phyloP scores from a whole-genome alignment of 2,329 filamentous ascomycete species.

The Tolypocladium paradoxum region DNA sequence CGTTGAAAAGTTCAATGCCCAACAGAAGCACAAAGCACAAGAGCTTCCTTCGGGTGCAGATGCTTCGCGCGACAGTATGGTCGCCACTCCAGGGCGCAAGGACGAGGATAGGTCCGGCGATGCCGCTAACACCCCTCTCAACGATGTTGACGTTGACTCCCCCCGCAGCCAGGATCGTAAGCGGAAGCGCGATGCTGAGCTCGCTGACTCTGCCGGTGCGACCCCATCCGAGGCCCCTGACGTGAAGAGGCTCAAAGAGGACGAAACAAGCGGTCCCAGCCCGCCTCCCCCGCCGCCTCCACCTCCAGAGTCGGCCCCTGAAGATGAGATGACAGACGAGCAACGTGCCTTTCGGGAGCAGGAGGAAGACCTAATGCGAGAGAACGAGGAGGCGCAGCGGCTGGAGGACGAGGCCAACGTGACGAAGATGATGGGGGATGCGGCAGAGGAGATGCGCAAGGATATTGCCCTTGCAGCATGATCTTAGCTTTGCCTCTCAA shows the following conservation, averaged over 20 bases:
- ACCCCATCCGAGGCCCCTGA: constrained; percentile 47
- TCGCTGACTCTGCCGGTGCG: constrained; percentile 27
- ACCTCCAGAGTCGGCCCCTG: constrained; percentile 26
- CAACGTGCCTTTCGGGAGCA: constrained; percentile 36
- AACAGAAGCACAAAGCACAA: constrained; percentile 46
- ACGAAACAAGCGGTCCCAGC: constrained; percentile 25
- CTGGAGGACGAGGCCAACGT: constrained; percentile 35
- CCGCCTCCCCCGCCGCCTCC: constrained; percentile 39
- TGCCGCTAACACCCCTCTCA: constrained; percentile 25
- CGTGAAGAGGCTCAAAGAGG: constrained; percentile 41
- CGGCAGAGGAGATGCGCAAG: constrained; percentile 11
- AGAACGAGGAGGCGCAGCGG: constrained; percentile 44
- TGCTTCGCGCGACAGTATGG: not conserved
- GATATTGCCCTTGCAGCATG: constrained; percentile 10
- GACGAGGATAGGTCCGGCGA: constrained; percentile 7
- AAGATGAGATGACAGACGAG: constrained; percentile 28
- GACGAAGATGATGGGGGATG: constrained; percentile 16
- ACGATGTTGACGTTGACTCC: constrained; percentile 31
- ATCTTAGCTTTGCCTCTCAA: not conserved
- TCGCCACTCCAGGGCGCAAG: constrained; percentile 7
- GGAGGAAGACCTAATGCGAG: constrained; percentile 37
- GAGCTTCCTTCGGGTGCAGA: constrained; percentile 3
- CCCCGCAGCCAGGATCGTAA: constrained; percentile 46
- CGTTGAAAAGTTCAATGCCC: constrained; percentile 59
- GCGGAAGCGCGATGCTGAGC: constrained; percentile 46